phyloP scores from a whole-genome alignment of 306 rosid species.

The Alnus rubra region DNA sequence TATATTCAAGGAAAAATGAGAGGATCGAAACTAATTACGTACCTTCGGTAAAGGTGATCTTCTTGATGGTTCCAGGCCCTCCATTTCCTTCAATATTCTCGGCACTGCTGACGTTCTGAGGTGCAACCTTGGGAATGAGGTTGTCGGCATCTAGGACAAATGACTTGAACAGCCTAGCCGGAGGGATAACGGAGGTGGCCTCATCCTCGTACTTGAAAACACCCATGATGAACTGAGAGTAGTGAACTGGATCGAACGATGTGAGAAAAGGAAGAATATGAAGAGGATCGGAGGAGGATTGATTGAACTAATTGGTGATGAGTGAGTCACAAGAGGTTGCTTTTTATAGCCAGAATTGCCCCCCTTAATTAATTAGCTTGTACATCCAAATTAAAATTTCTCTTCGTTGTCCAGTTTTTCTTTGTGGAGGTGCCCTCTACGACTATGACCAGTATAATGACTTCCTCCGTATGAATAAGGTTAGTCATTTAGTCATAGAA shows the following conservation, averaged over 20 bases:
- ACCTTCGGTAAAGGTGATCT: slow-evolving; percentile 35
- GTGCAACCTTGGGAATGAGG: slow-evolving; percentile 45
- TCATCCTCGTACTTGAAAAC: slow-evolving; percentile 36
- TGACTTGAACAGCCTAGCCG: slow-evolving; percentile 52
- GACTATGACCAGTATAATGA: too few species aligned
- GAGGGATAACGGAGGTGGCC: slow-evolving; percentile 38
- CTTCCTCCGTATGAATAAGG: too few species aligned
- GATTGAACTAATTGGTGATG: not conserved
- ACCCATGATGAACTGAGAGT: slow-evolving; percentile 36
- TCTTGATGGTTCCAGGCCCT: slow-evolving; percentile 58
- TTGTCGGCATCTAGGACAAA: slow-evolving; percentile 33
- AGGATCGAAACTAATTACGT: too few species aligned
- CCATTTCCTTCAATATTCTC: slow-evolving; percentile 53
- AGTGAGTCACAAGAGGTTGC: too few species aligned
- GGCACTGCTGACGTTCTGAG: slow-evolving; percentile 28
- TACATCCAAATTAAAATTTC: too few species aligned
- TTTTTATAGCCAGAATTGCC: too few species aligned
- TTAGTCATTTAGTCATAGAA: too few species aligned
- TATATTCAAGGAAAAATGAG: too few species aligned
- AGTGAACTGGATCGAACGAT: not conserved
- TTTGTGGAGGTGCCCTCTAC: too few species aligned
- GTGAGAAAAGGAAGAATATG: not conserved
- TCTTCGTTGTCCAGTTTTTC: too few species aligned
- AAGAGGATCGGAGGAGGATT: not conserved
- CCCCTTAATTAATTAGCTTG: too few species aligned